These are phyloP conservation scores for Golubevia pallescens DNA, from an alignment of 1,284 basidiomycete genomes.

Conservation along the genomic window DNA sequence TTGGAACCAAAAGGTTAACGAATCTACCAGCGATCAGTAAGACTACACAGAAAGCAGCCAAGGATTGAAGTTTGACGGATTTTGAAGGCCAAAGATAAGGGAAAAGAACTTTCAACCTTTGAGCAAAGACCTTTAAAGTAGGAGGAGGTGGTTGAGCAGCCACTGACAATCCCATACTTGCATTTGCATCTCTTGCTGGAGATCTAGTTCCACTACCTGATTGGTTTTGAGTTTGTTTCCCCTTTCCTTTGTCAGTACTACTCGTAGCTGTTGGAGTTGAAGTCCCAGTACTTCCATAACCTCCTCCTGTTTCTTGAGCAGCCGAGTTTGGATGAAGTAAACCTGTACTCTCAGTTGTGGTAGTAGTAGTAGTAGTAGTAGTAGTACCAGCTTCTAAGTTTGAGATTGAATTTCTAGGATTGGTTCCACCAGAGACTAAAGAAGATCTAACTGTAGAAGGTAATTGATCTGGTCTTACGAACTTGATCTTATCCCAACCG, in stretches of 20 bases:
- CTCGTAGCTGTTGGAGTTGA: not conserved
- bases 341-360: too few species aligned
- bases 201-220: slow-evolving; percentile 20
- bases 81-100: slow-evolving; percentile 84
- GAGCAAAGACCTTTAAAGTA: slow-evolving; percentile 39
- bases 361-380: not conserved
- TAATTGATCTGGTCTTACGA: slow-evolving; percentile 15
- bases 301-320: too few species aligned
- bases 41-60: slow-evolving; percentile 74
- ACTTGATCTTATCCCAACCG: slow-evolving; percentile 31
- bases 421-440: too few species aligned
- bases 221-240: slow-evolving; percentile 5
- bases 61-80: slow-evolving; percentile 72
- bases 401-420: too few species aligned
- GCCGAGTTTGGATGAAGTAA: not conserved
- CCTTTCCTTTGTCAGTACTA: not conserved
- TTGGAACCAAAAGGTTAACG: slow-evolving; percentile 77
- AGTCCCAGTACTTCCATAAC: slow-evolving; percentile 6
- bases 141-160: slow-evolving; percentile 41
- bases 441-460: too few species aligned
- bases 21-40: slow-evolving; percentile 77
- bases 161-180: slow-evolving; percentile 50
- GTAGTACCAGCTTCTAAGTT: too few species aligned
- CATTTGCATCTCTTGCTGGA: slow-evolving; percentile 29
- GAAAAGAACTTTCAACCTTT: too few species aligned